Evolutionary conservation across 192 early-diverging fungal species (phyloP).

Genomic region (Fimicolochytrium jonesii): DNA sequence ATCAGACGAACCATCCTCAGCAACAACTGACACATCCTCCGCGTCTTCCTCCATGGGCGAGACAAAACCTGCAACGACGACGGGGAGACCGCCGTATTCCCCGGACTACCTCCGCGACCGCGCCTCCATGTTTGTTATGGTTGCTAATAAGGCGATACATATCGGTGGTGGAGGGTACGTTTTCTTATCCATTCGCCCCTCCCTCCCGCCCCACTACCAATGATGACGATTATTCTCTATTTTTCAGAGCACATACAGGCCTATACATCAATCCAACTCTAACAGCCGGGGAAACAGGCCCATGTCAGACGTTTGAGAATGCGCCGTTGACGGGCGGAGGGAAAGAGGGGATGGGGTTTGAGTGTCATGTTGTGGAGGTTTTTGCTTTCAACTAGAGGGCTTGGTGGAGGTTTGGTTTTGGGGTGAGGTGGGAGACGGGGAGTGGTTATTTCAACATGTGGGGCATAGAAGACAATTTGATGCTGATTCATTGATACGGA

Average conservation of each 20-base stretch:
- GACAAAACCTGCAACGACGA: no score
- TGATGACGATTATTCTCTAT: no score
- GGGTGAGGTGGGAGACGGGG: no score
- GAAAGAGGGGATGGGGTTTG: conserved; percentile 29
- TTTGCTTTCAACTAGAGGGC: conserved; percentile 38
- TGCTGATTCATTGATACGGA: no score
- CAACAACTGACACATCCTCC: no score
- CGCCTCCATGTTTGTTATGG: conserved; percentile 43
- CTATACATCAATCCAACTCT: conserved; percentile 33
- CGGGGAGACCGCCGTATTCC: no score
- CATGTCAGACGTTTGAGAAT: conserved; percentile 41
- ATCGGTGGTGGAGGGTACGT: conserved; percentile 44
- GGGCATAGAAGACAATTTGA: no score
- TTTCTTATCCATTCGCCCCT: conserved; percentile 1
- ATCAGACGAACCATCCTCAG: no score
- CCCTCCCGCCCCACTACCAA: no score
- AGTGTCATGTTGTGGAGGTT: conserved; percentile 36
- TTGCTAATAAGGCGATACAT: conserved; percentile 25
- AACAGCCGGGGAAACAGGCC: conserved; percentile 26
- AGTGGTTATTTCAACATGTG: no score
- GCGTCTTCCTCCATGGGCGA: no score
- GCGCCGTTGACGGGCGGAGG: conserved; percentile 33
- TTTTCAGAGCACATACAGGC: conserved; percentile 24
- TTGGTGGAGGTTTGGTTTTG: no score
- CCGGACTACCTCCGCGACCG: conserved; percentile 25